Conservation (phyloP, 257 asterid genomes). For the Verbascum thapsus region DNA sequence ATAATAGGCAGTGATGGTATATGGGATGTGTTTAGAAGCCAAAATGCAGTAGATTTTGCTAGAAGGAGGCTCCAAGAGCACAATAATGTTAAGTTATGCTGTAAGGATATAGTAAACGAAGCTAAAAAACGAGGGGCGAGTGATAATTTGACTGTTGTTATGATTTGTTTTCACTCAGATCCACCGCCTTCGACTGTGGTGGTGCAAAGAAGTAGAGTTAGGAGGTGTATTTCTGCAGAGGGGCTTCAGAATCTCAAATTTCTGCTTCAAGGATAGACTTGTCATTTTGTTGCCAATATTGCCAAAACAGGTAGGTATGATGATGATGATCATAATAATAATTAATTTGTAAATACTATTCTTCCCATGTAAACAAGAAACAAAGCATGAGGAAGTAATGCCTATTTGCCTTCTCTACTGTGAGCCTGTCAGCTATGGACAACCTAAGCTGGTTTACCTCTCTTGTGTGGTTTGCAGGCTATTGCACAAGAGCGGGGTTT, state of each 20-base stretch:
- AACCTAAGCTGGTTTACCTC: too few relatives aligned
- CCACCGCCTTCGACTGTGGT: slow-evolving; percentile 54
- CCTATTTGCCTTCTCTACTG: too few relatives aligned
- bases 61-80: slow-evolving; percentile 80
- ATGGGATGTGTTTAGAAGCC: slow-evolving; percentile 88
- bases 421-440: too few relatives aligned
- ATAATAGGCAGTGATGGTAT: slow-evolving; percentile 83
- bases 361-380: slow-evolving; percentile 29
- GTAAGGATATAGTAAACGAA: slow-evolving; percentile 80
- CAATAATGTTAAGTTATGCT: slow-evolving; percentile 73
- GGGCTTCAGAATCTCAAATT: slow-evolving; percentile 68
- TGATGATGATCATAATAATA: slow-evolving; percentile 38
- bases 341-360: slow-evolving; percentile 26
- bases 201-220: slow-evolving; percentile 55
- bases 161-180: slow-evolving; percentile 74
- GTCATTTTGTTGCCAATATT: slow-evolving; percentile 2
- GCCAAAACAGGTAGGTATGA: slow-evolving; percentile 27
- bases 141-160: slow-evolving; percentile 75
- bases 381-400: too few relatives aligned
- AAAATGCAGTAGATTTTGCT: slow-evolving; percentile 80
- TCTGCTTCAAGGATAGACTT: slow-evolving; percentile 62
- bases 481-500: too few relatives aligned
- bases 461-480: too few relatives aligned
- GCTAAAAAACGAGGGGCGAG: slow-evolving; percentile 77
- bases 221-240: slow-evolving; percentile 81